Percentiles rank a stretch among this genome's conserved stretches.
These are phyloP conservation scores for Trichoderma lentiforme DNA, from an alignment of 2,329 filamentous ascomycete species.

Conservation along the genomic window DNA sequence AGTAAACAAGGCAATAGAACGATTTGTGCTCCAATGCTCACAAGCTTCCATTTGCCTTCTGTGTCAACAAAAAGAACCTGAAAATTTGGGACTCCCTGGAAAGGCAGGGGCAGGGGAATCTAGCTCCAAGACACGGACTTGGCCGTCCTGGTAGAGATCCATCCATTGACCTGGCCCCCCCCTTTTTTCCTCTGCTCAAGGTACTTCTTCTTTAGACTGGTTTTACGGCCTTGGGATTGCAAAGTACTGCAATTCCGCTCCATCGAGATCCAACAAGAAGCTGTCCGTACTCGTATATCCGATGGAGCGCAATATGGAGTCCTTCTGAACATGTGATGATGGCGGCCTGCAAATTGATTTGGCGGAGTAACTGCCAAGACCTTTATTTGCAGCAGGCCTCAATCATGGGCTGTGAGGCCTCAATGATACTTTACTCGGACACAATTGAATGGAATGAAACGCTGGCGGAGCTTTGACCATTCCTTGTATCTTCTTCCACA, in stretches of 20 bases:
- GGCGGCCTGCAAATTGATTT: not conserved
- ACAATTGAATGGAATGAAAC: not conserved
- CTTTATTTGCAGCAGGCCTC: not conserved
- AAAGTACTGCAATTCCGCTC: not conserved
- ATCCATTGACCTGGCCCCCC: not conserved
- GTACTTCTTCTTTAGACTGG: not conserved
- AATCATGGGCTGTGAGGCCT: not conserved
- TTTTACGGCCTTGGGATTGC: not conserved
- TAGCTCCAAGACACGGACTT: conserved; percentile 1
- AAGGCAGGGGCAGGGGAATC: not conserved
- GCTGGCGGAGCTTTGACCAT: not conserved
- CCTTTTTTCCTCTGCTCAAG: not conserved
- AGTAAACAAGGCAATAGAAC: not conserved
- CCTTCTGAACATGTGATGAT: not conserved
- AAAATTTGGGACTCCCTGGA: not conserved
- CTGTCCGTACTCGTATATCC: not conserved
- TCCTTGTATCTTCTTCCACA: not conserved
- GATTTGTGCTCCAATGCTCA: not conserved
- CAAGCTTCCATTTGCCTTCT: not conserved
- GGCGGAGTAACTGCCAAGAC: not conserved
- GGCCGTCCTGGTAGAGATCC: not conserved
- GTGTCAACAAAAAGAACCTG: not conserved
- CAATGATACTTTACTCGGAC: not conserved
- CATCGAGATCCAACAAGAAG: not conserved
- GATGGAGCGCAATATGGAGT: not conserved